These are phyloP conservation scores for Camelina laxa DNA, from an alignment of 345 rosid species.

Conservation along the genomic window DNA sequence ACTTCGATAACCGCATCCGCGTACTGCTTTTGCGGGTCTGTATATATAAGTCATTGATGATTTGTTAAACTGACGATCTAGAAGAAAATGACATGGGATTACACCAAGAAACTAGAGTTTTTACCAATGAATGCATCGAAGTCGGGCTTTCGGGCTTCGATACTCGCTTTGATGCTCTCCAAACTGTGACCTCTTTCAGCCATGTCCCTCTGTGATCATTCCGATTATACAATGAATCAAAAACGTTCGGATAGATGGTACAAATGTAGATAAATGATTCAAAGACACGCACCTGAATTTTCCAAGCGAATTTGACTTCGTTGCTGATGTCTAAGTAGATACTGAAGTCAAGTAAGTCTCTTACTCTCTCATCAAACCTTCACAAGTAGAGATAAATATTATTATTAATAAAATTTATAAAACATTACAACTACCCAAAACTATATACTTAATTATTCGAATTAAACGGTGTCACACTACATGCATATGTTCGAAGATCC, in stretches of 20 bases:
- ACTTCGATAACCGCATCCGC: constrained; percentile 97
- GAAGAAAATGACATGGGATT: not conserved
- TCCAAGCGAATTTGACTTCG: constrained; percentile 98
- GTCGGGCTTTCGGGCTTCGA: constrained; percentile 94
- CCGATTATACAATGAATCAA: not conserved
- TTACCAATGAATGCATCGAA: constrained; percentile 95
- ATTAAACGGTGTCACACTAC: constrained; percentile 6
- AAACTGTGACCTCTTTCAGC: constrained; percentile 99
- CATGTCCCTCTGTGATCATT: constrained; percentile 84
- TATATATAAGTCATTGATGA: constrained; percentile 18
- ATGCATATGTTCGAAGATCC: constrained; percentile 27
- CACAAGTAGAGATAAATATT: constrained; percentile 13
- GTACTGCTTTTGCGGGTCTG: constrained; percentile 96
- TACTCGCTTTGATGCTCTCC: constrained; percentile 97
- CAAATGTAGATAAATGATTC: not conserved
- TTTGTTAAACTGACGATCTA: not conserved
- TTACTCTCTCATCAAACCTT: constrained; percentile 90
- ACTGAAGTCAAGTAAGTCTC: constrained; percentile 88
- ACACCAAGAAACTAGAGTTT: not conserved
- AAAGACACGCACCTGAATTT: constrained; percentile 54
- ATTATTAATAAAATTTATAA: not conserved
- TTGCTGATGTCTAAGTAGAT: constrained; percentile 98
- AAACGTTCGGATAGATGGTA: not conserved
- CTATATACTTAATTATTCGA: constrained; percentile 27
- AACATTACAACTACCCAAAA: constrained; percentile 22